Conservation (phyloP, 192 early-diverging fungal genomes). For the Piromyces finnis region DNA sequence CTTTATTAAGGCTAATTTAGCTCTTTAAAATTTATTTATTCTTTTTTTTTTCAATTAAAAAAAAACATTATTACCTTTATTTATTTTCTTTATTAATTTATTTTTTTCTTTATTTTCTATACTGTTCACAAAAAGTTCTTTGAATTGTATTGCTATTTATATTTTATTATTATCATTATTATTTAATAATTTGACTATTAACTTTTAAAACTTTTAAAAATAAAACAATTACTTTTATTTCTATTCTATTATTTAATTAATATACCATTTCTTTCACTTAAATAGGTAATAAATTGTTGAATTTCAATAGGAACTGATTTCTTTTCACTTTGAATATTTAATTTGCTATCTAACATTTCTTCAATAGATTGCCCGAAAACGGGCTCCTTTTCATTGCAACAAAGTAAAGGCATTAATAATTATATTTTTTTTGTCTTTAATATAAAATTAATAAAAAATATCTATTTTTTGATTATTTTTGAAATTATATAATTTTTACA, state of each 20-base stretch:
- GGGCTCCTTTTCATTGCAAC: neutral
- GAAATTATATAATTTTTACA: too few species aligned
- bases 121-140: neutral
- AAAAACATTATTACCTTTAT: neutral
- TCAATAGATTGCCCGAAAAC: neutral
- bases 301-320: neutral
- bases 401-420: neutral
- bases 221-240: too few species aligned
- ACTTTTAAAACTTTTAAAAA: too few species aligned
- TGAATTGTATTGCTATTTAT: neutral
- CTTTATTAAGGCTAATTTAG: too few species aligned
- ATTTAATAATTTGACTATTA: too few species aligned
- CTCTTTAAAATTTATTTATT: too few species aligned
- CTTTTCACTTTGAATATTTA: neutral
- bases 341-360: neutral
- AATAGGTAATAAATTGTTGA: neutral
- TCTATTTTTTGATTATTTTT: too few species aligned
- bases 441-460: too few species aligned
- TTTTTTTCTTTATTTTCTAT: neutral
- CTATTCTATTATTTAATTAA: too few species aligned
- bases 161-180: too few species aligned
- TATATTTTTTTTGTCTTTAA: neutral
- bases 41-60: too few species aligned
- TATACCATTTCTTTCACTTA: neutral
- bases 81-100: neutral